Conservation (phyloP, 495 filamentous ascomycete genomes). For the Filosporella fistucella region DNA sequence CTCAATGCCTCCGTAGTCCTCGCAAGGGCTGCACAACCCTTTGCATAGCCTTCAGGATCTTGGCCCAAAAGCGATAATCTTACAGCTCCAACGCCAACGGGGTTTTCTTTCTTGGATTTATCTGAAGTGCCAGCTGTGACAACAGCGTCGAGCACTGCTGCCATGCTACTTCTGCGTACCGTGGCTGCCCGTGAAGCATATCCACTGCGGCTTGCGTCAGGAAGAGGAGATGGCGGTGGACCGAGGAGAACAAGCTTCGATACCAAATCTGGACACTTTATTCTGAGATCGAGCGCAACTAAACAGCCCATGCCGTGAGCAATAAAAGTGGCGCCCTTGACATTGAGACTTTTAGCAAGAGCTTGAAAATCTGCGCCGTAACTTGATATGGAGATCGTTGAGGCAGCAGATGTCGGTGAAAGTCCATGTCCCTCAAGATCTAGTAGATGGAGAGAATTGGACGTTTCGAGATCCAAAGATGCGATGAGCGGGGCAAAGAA, state of each 20-base stretch:
- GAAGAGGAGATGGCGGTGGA: conserved; percentile 35
- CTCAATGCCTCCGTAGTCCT: conserved; percentile 25
- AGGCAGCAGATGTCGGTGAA: conserved; percentile 38
- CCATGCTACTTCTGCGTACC: conserved; percentile 40
- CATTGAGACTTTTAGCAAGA: conserved; percentile 27
- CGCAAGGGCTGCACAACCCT: conserved; percentile 46
- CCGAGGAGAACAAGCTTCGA: conserved; percentile 38
- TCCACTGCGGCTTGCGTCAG: conserved; percentile 36
- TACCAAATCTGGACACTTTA: conserved; percentile 32
- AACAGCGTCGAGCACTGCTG: conserved; percentile 35
- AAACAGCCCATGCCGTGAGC: conserved; percentile 44
- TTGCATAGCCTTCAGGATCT: conserved; percentile 50
- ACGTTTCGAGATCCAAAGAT: conserved; percentile 17
- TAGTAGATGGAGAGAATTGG: conserved; percentile 33
- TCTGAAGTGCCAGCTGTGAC: conserved; percentile 38
- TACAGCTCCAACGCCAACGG: conserved; percentile 33
- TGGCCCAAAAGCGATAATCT: conserved; percentile 37
- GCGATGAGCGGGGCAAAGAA: conserved; percentile 39
- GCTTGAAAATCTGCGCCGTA: conserved; percentile 38
- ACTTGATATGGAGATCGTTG: conserved; percentile 33
- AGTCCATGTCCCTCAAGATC: conserved; percentile 54
- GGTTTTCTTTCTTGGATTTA: conserved; percentile 32
- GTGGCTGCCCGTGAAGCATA: conserved; percentile 36
- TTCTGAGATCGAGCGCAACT: conserved; percentile 35
- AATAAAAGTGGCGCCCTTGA: conserved; percentile 29